Percentiles rank a stretch among this genome's conserved stretches.
These are phyloP conservation scores for Aspergillus steynii DNA, from an alignment of 495 filamentous ascomycete genomes.

Conservation along the genomic window DNA sequence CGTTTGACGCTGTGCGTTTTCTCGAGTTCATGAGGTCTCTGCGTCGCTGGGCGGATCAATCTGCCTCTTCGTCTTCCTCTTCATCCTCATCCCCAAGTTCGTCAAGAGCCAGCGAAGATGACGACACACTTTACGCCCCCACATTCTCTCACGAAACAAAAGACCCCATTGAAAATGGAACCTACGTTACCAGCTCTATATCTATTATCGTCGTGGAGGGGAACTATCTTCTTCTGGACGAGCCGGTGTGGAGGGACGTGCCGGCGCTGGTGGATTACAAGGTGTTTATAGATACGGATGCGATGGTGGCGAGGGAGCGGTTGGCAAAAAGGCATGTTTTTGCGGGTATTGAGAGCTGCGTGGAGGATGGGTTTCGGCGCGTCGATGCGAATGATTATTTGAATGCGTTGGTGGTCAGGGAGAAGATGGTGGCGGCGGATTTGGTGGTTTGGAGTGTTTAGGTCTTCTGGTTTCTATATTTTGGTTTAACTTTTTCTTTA, in stretches of 20 bases:
- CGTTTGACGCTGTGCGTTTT: constrained; percentile 38
- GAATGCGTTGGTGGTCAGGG: constrained; percentile 34
- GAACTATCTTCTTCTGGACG: constrained; percentile 37
- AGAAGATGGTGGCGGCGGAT: constrained; percentile 30
- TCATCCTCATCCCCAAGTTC: background rate
- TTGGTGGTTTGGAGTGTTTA: constrained; percentile 29
- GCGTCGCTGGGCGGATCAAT: constrained; percentile 11
- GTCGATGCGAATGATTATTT: constrained; percentile 45
- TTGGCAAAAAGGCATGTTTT: constrained; percentile 38
- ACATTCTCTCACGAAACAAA: constrained; percentile 45
- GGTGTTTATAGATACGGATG: constrained; percentile 41
- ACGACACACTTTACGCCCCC: constrained; percentile 6
- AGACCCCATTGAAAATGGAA: constrained; percentile 40
- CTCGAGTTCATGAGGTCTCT: constrained; percentile 25
- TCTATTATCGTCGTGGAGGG: constrained; percentile 45
- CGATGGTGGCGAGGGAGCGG: constrained; percentile 30
- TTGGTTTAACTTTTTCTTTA: background rate
- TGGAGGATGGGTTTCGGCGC: constrained; percentile 39
- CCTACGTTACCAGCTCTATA: constrained; percentile 30
- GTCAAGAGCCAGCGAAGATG: background rate
- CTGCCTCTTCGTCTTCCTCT: background rate
- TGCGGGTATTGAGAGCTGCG: constrained; percentile 41
- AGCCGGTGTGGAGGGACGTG: constrained; percentile 33
- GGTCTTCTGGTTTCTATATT: background rate
- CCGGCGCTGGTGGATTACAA: constrained; percentile 29